Conservation (phyloP, 768 basidiomycete species). For the Lentinus tigrinus region DNA sequence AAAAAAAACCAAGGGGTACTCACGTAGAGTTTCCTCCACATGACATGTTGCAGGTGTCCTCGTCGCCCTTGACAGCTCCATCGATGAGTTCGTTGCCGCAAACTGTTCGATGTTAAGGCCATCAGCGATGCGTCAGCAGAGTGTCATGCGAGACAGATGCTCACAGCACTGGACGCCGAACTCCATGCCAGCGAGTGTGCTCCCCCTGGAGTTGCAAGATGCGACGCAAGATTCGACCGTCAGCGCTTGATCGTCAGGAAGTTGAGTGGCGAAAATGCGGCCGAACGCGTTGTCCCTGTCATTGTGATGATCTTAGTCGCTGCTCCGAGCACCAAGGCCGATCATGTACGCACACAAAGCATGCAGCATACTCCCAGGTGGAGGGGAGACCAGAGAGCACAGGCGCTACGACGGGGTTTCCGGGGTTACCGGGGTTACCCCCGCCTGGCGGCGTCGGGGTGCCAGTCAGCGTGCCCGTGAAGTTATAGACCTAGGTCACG, state of each 20-base stretch:
- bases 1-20: conserved; percentile 21
- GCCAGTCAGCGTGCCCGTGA: conserved; percentile 54
- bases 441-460: conserved; percentile 6
- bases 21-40: conserved; percentile 71
- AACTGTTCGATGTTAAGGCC: conserved; percentile 38
- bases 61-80: conserved; percentile 52
- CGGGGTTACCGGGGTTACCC: conserved; percentile 24
- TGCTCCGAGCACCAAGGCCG: neutral
- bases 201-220: conserved; percentile 54
- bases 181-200: conserved; percentile 69
- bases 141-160: conserved; percentile 23
- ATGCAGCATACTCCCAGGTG: conserved; percentile 60
- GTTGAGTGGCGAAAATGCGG: conserved; percentile 51
- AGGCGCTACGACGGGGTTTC: conserved; percentile 34
- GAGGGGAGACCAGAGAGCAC: conserved; percentile 52
- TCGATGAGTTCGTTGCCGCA: conserved; percentile 68
- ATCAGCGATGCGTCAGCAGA: neutral
- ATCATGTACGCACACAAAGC: conserved; percentile 50
- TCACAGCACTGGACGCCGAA: conserved; percentile 52
- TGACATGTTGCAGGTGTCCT: conserved; percentile 64
- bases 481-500: conserved; percentile 50
- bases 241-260: conserved; percentile 35
- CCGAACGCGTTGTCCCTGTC: conserved; percentile 59
- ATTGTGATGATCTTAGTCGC: neutral
- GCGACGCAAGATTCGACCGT: conserved; percentile 68